Percentiles rank a stretch among this genome's conserved stretches.
Evolutionary conservation across 2,329 filamentous ascomycete genomes (phyloP).

Genomic region (Aspergillus sp.): DNA sequence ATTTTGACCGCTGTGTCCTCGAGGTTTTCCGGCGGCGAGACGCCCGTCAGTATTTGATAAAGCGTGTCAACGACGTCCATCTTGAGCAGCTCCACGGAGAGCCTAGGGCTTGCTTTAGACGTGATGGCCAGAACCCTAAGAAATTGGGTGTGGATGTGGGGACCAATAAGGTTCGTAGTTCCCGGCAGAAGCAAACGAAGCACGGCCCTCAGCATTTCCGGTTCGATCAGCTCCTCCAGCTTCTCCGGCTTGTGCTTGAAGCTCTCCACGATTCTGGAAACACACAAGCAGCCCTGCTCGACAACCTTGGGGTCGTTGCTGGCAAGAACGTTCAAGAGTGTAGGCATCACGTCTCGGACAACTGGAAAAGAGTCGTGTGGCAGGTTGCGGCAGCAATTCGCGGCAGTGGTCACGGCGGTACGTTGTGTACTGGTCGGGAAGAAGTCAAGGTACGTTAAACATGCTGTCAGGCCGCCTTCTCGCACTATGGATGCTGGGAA

Average conservation of each 20-base stretch:
- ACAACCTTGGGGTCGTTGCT: constrained; percentile 97
- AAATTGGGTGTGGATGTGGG: constrained; percentile 95
- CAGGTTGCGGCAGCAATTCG: constrained; percentile 97
- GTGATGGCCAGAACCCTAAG: constrained; percentile 87
- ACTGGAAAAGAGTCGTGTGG: constrained; percentile 90
- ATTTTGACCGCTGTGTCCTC: constrained; percentile 60
- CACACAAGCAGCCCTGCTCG: constrained; percentile 92
- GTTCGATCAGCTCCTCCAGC: constrained; percentile 87
- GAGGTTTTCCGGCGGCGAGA: constrained; percentile 82
- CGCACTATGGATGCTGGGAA: constrained; percentile 94
- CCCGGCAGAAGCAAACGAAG: constrained; percentile 86
- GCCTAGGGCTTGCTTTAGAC: constrained; percentile 78
- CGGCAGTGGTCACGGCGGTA: constrained; percentile 93
- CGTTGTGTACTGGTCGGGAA: constrained; percentile 96
- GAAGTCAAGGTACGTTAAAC: constrained; percentile 92
- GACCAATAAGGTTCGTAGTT: constrained; percentile 90
- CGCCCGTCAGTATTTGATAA: constrained; percentile 94
- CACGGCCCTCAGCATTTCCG: constrained; percentile 80
- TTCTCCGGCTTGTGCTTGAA: constrained; percentile 87
- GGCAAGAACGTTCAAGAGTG: constrained; percentile 80
- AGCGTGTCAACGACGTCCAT: constrained; percentile 97
- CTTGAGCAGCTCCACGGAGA: constrained; percentile 89
- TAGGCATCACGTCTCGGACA: constrained; percentile 94
- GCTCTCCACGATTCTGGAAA: constrained; percentile 94
- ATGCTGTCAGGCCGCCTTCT: constrained; percentile 93